A percentile compares a stretch with the other conserved stretches of the same genome.
These are phyloP conservation scores for Naganishia onofrii DNA, from an alignment of 768 basidiomycete genomes.

Conservation along the genomic window DNA sequence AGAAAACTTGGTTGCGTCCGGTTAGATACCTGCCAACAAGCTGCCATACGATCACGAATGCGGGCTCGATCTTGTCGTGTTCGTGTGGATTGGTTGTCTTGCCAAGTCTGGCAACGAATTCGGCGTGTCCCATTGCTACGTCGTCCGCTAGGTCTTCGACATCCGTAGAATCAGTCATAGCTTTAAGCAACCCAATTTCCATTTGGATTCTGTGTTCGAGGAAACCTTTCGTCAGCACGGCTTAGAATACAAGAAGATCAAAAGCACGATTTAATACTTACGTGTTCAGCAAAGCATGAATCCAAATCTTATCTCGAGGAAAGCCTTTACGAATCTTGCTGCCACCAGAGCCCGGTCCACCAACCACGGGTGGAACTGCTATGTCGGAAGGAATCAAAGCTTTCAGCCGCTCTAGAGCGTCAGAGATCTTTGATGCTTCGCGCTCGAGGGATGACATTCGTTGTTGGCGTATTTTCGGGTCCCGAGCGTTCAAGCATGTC, in stretches of 20 bases:
- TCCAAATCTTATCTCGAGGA: conserved; percentile 23
- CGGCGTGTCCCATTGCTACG: conserved; percentile 2
- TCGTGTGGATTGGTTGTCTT: conserved; percentile 19
- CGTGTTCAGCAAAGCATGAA: conserved; percentile 21
- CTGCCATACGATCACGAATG: conserved; percentile 10
- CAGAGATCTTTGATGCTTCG: not conserved
- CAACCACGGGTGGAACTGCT: conserved; percentile 11
- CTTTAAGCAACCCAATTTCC: conserved; percentile 7
- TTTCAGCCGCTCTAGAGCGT: not conserved
- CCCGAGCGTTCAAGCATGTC: conserved; percentile 2
- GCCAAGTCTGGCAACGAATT: conserved; percentile 16
- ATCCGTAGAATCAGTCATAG: not conserved
- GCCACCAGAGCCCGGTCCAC: conserved; percentile 15
- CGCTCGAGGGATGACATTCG: not conserved
- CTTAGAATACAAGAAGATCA: too few species aligned
- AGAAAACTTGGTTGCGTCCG: conserved; percentile 13
- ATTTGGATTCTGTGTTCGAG: not conserved
- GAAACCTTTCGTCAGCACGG: not conserved
- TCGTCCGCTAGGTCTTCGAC: conserved; percentile 14
- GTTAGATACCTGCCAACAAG: conserved; percentile 14
- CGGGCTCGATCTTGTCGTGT: conserved; percentile 17
- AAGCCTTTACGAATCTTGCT: conserved; percentile 21
- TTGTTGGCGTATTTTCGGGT: conserved; percentile 5
- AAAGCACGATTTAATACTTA: not conserved
- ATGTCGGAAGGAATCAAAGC: conserved; percentile 5